These are phyloP conservation scores for Taiozyma sp. DNA, from an alignment of 1,139 yeast genomes.

Conservation along the genomic window DNA sequence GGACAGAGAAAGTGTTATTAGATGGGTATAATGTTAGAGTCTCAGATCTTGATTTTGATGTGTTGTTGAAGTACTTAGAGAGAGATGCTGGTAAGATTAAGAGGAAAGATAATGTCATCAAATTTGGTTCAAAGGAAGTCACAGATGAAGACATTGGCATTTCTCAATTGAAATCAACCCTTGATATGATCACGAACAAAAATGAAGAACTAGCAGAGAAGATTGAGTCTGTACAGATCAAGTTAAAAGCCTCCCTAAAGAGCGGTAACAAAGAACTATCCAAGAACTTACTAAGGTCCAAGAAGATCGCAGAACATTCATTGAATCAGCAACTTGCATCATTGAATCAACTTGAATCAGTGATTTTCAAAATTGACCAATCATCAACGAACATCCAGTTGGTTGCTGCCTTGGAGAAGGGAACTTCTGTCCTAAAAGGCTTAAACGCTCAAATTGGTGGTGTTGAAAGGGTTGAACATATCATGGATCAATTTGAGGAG, in stretches of 20 bases:
- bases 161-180: conserved; percentile 25
- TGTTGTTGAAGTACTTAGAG: conserved; percentile 16
- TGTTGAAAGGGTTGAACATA: conserved; percentile 34
- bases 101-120: conserved; percentile 13
- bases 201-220: conserved; percentile 16
- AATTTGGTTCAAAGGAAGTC: conserved; percentile 19
- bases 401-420: conserved; percentile 33
- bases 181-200: conserved; percentile 10
- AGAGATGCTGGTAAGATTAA: conserved; percentile 16
- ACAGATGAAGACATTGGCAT: conserved; percentile 30
- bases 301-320: conserved; percentile 30
- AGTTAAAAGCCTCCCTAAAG: conserved; percentile 14
- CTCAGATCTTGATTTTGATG: conserved; percentile 17
- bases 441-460: conserved; percentile 30
- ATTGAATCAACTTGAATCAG: conserved; percentile 34
- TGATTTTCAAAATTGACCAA: conserved; percentile 43
- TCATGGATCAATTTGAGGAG: conserved; percentile 39
- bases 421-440: conserved; percentile 28
- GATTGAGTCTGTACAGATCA: conserved; percentile 13
- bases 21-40: conserved; percentile 2
- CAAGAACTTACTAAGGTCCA: conserved; percentile 23
- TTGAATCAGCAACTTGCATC: conserved; percentile 30
- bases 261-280: conserved; percentile 17
- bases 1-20: conserved; percentile 1
- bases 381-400: conserved; percentile 40